Evolutionary conservation across 2,329 filamentous ascomycete genomes (phyloP).

Genomic region (Rhinocladiella mackenziei): DNA sequence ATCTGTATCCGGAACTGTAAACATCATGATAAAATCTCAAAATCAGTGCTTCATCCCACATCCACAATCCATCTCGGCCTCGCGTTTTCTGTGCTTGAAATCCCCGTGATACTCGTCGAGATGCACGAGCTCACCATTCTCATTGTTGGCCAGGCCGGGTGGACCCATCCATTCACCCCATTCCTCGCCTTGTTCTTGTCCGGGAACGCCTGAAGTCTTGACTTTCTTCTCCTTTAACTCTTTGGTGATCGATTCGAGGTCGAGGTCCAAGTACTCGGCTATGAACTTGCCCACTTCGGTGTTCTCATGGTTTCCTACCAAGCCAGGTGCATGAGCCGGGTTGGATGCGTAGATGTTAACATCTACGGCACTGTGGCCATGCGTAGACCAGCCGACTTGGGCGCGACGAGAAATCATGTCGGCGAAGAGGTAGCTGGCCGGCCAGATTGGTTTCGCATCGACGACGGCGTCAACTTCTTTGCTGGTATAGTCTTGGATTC

Average conservation of each 20-base stretch:
- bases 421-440: constrained; percentile 62
- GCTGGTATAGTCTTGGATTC: constrained; percentile 68
- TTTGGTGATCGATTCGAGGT: constrained; percentile 72
- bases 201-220: constrained; percentile 17
- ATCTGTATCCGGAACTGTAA: no score
- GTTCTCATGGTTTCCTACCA: constrained; percentile 89
- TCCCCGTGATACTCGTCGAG: constrained; percentile 45
- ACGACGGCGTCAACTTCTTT: constrained; percentile 67
- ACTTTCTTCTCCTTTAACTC: constrained; percentile 54
- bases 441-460: constrained; percentile 51
- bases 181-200: constrained; percentile 10
- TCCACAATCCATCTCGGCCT: constrained; percentile 25
- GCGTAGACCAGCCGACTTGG: constrained; percentile 89
- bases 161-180: constrained; percentile 41
- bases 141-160: constrained; percentile 37
- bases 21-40: no score
- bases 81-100: constrained; percentile 35
- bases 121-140: constrained; percentile 21
- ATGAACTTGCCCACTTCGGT: constrained; percentile 85
- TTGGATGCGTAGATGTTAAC: constrained; percentile 93
- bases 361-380: constrained; percentile 89
- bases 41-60: constrained; percentile 26
- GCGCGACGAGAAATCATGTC: constrained; percentile 86
- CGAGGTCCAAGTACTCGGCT: constrained; percentile 70
- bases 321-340: constrained; percentile 55